Base-by-base conservation (phyloP, 805 yeast genomes). In the Yarrowia osloensis region DNA sequence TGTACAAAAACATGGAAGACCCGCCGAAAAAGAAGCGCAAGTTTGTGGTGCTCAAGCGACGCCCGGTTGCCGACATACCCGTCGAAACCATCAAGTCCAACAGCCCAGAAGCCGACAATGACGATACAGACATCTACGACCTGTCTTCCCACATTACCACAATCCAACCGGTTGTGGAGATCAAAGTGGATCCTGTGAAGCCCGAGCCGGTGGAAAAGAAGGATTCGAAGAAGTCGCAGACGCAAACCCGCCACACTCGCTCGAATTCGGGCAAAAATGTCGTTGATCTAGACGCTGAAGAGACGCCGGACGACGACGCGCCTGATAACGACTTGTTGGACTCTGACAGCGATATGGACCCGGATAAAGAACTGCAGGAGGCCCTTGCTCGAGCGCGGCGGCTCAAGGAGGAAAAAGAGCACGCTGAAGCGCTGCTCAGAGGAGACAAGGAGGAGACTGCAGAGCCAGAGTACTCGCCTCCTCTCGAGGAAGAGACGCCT, bases 111-210 rank as follows among this genome's bases (percentile, higher is more conserved):
- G 2, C 22, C 9, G 1, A 8, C 33, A 24, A 54, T 17, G 35
- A 54, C 24, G 62, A 54, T 12, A 22, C 33, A 0, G 61, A 54
- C 26, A 54, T 54, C 12, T 54, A 54, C 46, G 62, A 54, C 33
- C n/a, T 37, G n/a, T 35, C 62, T 12, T 33, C 44, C 2, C 62
- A 54, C 17, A 28, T 54, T 24, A 24, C 9, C 1, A 47, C 24
- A 5, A 12, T n/a, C 13, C 28, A 22, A 3, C n/a, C n/a, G 17
- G 4, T 31, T 7, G 54, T 33, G 13, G 57, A 33, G 40, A 19
- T 50, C 24, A 50, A 50, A 13, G 19, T 17, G 7, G 57, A 31
- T 21, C 33, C 54, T 28, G 47, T 39, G 44, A 44, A 22, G 11
- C 22, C 21, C 1, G 49, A 44, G 29, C 28, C 49, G 9, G 28